Conservation (phyloP, 805 yeast genomes). For the Cyberlindnera lachancei region DNA sequence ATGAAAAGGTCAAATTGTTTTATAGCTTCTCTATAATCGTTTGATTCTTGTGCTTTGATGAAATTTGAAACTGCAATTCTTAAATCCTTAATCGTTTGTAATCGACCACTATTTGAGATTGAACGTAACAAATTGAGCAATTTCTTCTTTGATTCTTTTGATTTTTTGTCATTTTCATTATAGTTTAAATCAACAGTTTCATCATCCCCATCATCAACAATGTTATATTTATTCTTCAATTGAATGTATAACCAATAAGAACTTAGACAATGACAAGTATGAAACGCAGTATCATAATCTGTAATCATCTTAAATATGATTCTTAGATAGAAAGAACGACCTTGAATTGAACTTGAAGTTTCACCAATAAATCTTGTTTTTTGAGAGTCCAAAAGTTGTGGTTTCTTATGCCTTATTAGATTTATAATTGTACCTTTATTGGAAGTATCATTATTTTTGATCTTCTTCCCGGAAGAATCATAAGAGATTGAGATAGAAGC, state of each 20-base stretch:
- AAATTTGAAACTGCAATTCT: slow-evolving; percentile 7
- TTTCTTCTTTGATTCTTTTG: no score
- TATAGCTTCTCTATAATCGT: slow-evolving; percentile 6
- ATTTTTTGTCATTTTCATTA: no score
- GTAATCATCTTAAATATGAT: slow-evolving; percentile 9
- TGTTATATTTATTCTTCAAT: slow-evolving; percentile 8
- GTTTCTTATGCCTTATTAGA: slow-evolving; percentile 10
- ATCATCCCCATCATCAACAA: slow-evolving; percentile 4
- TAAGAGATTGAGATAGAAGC: no score
- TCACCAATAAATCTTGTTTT: slow-evolving; percentile 9
- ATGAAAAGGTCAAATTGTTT: slow-evolving; percentile 2
- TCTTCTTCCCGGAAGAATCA: no score
- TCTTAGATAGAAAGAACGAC: slow-evolving; percentile 8
- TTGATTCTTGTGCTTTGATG: slow-evolving; percentile 7
- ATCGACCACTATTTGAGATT: slow-evolving; percentile 4
- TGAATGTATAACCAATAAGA: slow-evolving; percentile 15
- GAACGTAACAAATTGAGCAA: no score
- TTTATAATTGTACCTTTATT: slow-evolving; percentile 1
- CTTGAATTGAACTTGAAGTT: background rate
- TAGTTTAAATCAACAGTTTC: slow-evolving; percentile 2
- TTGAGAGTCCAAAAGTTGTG: slow-evolving; percentile 9
- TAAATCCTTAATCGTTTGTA: slow-evolving; percentile 5
- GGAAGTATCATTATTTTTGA: background rate
- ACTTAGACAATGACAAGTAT: slow-evolving; percentile 5
- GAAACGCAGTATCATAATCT: slow-evolving; percentile 4